Evolutionary conservation across 2,329 filamentous ascomycete species (phyloP).

Genomic region (Volutella citrinella): DNA sequence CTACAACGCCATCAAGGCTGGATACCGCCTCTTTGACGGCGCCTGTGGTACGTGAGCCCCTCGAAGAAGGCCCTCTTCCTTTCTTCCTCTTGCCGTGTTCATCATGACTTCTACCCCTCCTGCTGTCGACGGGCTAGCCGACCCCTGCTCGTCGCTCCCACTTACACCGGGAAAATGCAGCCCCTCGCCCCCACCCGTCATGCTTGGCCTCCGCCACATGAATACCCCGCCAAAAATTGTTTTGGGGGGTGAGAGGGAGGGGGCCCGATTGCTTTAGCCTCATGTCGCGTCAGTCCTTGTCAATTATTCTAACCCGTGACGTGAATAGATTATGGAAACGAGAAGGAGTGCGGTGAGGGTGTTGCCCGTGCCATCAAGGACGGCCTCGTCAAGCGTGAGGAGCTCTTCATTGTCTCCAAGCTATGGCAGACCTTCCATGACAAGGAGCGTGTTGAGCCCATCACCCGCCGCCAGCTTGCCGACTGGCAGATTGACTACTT

Average conservation of each 20-base stretch:
- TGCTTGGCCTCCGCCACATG: not conserved
- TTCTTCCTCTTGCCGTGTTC: not conserved
- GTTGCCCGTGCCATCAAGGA: conserved; percentile 78
- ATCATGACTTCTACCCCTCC: no score
- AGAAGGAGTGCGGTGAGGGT: conserved; percentile 73
- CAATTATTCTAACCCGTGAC: no score
- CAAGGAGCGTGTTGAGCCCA: conserved; percentile 70
- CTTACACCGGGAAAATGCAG: not conserved
- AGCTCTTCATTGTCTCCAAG: conserved; percentile 91
- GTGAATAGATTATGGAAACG: conserved; percentile 85
- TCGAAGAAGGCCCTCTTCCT: not conserved
- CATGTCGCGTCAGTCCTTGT: no score
- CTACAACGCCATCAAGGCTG: conserved; percentile 69
- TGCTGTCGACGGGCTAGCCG: no score
- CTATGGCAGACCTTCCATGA: conserved; percentile 94
- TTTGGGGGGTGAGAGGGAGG: conserved; percentile 1
- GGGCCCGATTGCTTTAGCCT: no score
- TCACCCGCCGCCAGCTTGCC: conserved; percentile 71
- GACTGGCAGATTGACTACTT: conserved; percentile 89
- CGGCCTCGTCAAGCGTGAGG: conserved; percentile 75
- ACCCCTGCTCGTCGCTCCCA: no score
- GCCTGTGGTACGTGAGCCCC: conserved; percentile 46
- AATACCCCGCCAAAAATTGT: not conserved
- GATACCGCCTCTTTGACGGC: conserved; percentile 60
- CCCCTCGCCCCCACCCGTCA: not conserved